Evolutionary conservation across 2,329 filamentous ascomycete species (phyloP).

Genomic region (Beauveria medogensis): DNA sequence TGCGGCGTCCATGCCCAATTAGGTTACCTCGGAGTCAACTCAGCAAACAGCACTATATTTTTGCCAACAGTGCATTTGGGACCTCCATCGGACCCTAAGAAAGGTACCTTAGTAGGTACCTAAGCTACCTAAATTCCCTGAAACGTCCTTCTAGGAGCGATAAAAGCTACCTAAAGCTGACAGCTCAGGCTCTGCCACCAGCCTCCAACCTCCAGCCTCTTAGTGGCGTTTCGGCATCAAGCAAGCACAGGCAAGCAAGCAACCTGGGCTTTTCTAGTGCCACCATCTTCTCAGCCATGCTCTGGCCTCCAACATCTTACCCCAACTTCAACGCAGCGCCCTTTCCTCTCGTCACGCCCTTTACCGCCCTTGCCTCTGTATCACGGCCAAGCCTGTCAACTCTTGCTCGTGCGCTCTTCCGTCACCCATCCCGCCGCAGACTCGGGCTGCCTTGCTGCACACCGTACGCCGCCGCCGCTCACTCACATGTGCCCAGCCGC

Average conservation of each 20-base stretch:
- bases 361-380: not conserved
- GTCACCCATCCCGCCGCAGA: not conserved
- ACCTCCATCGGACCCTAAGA: not conserved
- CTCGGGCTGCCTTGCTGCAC: not conserved
- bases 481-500: not conserved
- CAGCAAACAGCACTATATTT: not conserved
- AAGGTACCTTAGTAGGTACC: too few relatives aligned
- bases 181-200: not conserved
- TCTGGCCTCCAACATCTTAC: slow-evolving; percentile 4
- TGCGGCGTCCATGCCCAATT: not conserved
- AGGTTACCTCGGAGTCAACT: not conserved
- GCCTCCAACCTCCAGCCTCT: not conserved
- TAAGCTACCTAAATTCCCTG: too few relatives aligned
- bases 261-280: not conserved
- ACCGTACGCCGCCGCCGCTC: not conserved
- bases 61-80: not conserved
- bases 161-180: not conserved
- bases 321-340: not conserved
- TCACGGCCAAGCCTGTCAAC: not conserved
- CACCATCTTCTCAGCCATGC: not conserved
- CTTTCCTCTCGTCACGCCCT: not conserved
- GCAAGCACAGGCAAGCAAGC: too few relatives aligned
- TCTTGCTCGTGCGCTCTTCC: not conserved
- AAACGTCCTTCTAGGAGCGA: not conserved
- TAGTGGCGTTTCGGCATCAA: not conserved